Conservation (phyloP, 805 yeast genomes). For the Candida broadrunensis region DNA sequence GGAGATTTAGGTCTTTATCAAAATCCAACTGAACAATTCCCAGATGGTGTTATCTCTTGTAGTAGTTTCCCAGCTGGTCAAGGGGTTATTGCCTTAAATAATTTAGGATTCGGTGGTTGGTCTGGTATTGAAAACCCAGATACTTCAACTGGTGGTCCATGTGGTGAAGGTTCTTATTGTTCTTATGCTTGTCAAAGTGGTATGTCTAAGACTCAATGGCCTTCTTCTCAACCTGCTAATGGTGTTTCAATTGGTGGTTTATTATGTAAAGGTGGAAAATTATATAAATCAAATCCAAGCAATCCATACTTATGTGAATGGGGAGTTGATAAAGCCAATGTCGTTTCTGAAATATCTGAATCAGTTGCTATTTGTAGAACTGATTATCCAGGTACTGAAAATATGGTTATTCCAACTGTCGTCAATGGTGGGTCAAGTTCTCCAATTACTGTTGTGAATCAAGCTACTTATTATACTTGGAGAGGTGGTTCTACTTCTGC, state of each 20-base stretch:
- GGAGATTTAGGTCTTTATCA: constrained; percentile 54
- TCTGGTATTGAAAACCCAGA: constrained; percentile 48
- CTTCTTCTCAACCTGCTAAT: constrained; percentile 58
- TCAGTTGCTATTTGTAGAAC: constrained; percentile 71
- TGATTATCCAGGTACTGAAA: constrained; percentile 81
- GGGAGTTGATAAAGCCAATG: constrained; percentile 56
- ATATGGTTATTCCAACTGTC: constrained; percentile 72
- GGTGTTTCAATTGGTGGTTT: constrained; percentile 77
- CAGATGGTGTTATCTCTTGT: constrained; percentile 72
- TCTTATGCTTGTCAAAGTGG: constrained; percentile 79
- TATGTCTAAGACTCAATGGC: constrained; percentile 83
- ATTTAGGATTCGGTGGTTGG: constrained; percentile 41
- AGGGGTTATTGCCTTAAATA: constrained; percentile 58
- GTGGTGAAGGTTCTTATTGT: constrained; percentile 69
- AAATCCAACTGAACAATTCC: constrained; percentile 51
- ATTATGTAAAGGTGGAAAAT: constrained; percentile 56
- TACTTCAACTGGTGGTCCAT: constrained; percentile 36
- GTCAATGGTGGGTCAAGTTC: constrained; percentile 50
- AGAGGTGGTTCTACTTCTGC: constrained; percentile 62
- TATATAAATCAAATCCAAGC: constrained; percentile 57
- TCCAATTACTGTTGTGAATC: constrained; percentile 60
- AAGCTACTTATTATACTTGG: constrained; percentile 60
- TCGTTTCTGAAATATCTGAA: constrained; percentile 47
- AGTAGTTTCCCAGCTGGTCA: constrained; percentile 70
- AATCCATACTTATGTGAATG: constrained; percentile 59